A percentile compares a stretch with the other conserved stretches of the same genome.
These are phyloP conservation scores for Eremothecium coryli DNA, from an alignment of 1,139 yeast species.

Conservation along the genomic window DNA sequence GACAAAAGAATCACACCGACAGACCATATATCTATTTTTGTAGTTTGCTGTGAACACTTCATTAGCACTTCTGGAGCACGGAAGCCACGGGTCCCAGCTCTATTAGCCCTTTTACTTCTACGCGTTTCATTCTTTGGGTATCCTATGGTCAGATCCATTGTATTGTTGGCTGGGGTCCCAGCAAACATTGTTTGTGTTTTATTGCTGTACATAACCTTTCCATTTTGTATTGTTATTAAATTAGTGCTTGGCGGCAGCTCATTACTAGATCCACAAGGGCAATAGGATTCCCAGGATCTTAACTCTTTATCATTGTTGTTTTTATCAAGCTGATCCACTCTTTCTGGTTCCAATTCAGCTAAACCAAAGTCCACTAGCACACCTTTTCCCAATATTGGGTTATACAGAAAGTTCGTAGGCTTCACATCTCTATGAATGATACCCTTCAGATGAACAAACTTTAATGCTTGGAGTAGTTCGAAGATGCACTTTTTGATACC, in stretches of 20 bases:
- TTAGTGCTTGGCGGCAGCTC: conserved; percentile 9
- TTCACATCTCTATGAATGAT: conserved; percentile 85
- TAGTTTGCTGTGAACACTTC: conserved; percentile 77
- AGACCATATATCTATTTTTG: conserved; percentile 84
- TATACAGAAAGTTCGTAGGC: conserved; percentile 80
- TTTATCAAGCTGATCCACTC: conserved; percentile 11
- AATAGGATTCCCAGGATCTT: conserved; percentile 30
- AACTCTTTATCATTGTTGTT: conserved; percentile 21
- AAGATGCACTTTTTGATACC: conserved; percentile 76
- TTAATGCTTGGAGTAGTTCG: conserved; percentile 68
- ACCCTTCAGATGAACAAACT: conserved; percentile 64
- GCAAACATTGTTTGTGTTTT: conserved; percentile 15
- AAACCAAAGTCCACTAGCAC: conserved; percentile 88
- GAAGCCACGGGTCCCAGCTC: conserved; percentile 97
- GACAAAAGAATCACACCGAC: conserved; percentile 82
- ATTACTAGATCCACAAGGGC: conserved; percentile 23
- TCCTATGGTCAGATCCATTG: conserved; percentile 41
- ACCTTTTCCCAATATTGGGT: conserved; percentile 66
- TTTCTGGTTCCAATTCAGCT: conserved; percentile 46
- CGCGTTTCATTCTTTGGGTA: conserved; percentile 75
- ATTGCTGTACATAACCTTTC: conserved; percentile 22
- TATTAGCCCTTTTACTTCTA: conserved; percentile 85
- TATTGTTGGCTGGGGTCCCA: conserved; percentile 13
- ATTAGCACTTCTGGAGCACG: conserved; percentile 90
- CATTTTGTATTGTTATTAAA: conserved; percentile 26